A percentile compares a stretch with the other conserved stretches of the same genome.
phyloP scores from a whole-genome alignment of 768 basidiomycete genomes.

The Tylopilus felleus region DNA sequence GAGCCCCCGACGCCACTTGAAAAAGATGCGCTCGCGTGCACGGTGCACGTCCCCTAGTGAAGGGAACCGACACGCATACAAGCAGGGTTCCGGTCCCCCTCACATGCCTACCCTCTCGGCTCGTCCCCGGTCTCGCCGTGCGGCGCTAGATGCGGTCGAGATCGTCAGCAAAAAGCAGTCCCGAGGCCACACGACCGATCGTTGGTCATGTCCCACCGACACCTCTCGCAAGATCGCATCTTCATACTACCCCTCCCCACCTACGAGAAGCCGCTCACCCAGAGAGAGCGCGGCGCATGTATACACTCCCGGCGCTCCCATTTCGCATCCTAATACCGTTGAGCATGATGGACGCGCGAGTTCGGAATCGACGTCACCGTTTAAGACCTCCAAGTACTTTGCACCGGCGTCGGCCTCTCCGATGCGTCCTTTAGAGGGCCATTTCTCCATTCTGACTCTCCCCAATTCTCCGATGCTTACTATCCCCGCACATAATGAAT shows the following conservation, averaged over 20 bases:
- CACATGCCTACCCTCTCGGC: not conserved
- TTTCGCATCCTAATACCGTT: too few relatives aligned
- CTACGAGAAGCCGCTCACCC: not conserved
- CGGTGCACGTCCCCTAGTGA: not conserved
- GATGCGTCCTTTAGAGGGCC: not conserved
- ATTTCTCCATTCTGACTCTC: not conserved
- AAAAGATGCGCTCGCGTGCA: not conserved
- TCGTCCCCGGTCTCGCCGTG: not conserved
- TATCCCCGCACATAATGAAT: slow-evolving; percentile 5
- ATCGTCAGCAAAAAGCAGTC: slow-evolving; percentile 4
- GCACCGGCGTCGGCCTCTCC: not conserved
- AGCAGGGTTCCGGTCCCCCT: not conserved
- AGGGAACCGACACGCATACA: not conserved
- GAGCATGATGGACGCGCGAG: not conserved
- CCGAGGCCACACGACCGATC: too few relatives aligned
- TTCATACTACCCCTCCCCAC: slow-evolving; percentile 7
- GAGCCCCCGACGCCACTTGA: not conserved
- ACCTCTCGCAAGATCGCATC: not conserved
- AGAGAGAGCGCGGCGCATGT: not conserved
- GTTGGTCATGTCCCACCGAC: not conserved
- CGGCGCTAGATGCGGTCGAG: slow-evolving; percentile 19
- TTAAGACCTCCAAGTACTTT: slow-evolving; percentile 25
- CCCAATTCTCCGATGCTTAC: slow-evolving; percentile 4
- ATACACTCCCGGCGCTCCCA: not conserved
- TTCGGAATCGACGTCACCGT: not conserved